Evolutionary conservation across 768 basidiomycete species (phyloP), one percentile per base, ranked within the genome.

Genomic region (Fomitopsis pulvina): DNA sequence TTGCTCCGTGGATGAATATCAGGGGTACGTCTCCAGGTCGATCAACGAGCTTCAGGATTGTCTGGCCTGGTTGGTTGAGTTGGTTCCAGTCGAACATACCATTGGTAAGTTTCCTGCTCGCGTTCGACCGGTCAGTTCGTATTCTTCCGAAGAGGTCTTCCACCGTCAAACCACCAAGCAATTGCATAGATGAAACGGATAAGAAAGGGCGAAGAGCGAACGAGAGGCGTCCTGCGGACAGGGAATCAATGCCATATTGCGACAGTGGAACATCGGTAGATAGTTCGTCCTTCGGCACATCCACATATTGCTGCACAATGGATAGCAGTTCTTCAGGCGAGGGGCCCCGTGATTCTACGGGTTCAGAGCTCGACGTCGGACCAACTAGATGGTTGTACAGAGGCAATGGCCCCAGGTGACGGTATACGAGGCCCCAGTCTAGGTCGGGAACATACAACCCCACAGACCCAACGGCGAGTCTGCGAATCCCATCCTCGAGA

Each of bases 181-280:
- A 59, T 49, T 71, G 69, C 47, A 71, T 58, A 47, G 70, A 69
- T 3, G 68, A 60, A 22, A 68, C 54, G 24, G 57, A 45, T 14
- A 68, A 54, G 26, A 56, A 58, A 0, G 65, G 57, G 6, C 62
- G 60, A 26, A 73, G 62, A 2, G 62, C 60, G 44, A 60, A 62
- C 4, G 71, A 66, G 7, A 72, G 52, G 16, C 62, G 61, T 3
- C 65, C 66, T 14, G 72, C 71, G 9, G 66, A 62, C 6, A 73
- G 62, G 1, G 72, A 73, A 52, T 73, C 72, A n/a, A 72, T 56
- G 9, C 73, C 73, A 37, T 73, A 74, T 3, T 66, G 60, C 1
- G 70, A 70, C 39, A 75, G 60, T 1, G 73, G 72, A 8, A 70
- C 63, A 10, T 71, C 65, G 0, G 55, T 45, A 7, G 62, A 61